phyloP scores from a whole-genome alignment of 2,329 filamentous ascomycete genomes.

The Talaromyces sp. region DNA sequence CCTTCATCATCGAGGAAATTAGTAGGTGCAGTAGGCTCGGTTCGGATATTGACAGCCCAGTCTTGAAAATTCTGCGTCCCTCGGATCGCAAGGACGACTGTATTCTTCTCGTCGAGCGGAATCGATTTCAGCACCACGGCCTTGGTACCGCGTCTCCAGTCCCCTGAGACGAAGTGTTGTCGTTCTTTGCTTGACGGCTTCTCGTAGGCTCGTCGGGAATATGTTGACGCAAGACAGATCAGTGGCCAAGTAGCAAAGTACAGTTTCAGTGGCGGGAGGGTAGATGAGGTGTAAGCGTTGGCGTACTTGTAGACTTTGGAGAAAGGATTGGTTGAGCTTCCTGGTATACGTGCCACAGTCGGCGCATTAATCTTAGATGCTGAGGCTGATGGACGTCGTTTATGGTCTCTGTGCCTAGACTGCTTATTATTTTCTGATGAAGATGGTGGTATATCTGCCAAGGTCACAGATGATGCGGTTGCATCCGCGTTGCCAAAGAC shows the following conservation, averaged over 20 bases:
- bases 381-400: background rate
- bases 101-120: constrained; percentile 71
- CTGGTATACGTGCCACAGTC: constrained; percentile 22
- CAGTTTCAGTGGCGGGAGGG: constrained; percentile 65
- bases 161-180: constrained; percentile 66
- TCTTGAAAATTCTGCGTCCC: constrained; percentile 78
- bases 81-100: constrained; percentile 79
- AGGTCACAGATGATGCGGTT: background rate
- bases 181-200: constrained; percentile 61
- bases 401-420: background rate
- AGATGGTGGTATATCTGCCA: background rate
- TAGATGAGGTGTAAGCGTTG: constrained; percentile 69
- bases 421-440: background rate
- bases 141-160: constrained; percentile 73
- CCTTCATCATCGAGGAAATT: constrained; percentile 73
- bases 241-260: constrained; percentile 74
- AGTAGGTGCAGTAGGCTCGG: constrained; percentile 61
- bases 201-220: constrained; percentile 71
- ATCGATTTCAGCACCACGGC: constrained; percentile 82
- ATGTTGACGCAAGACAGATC: constrained; percentile 73
- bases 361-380: constrained; percentile 3
- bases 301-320: constrained; percentile 74
- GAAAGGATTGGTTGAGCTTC: constrained; percentile 53
- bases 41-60: constrained; percentile 79
- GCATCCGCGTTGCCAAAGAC: background rate